A percentile compares a stretch with the other conserved stretches of the same genome.
Conservation (phyloP, 306 rosid genomes). For the Trichosanthes truncata region DNA sequence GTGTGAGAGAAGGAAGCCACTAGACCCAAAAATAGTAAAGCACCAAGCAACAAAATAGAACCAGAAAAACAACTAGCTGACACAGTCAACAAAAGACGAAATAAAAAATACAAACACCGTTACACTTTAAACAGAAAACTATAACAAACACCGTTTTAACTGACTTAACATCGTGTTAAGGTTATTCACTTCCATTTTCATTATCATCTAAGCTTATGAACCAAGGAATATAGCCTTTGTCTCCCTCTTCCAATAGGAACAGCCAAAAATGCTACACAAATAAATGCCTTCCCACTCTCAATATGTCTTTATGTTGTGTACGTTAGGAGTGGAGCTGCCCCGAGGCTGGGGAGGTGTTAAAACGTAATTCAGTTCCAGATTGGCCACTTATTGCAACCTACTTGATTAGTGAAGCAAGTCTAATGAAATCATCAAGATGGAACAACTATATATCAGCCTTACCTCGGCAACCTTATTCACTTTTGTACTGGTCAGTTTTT, state of each 20-base stretch:
- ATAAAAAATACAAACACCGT: too few species aligned
- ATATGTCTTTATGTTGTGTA: conserved; percentile 1
- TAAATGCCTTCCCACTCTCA: neutral
- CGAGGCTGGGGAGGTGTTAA: conserved; percentile 67
- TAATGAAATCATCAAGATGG: conserved; percentile 80
- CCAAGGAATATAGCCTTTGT: neutral
- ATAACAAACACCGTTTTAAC: too few species aligned
- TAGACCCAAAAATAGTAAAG: too few species aligned
- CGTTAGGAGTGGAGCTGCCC: conserved; percentile 64
- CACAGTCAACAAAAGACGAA: too few species aligned
- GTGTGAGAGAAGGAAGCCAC: too few species aligned
- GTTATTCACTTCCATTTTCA: neutral
- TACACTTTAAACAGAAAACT: too few species aligned
- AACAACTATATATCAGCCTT: conserved; percentile 78
- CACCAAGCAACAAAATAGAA: too few species aligned
- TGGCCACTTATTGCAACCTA: conserved; percentile 93
- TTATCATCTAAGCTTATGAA: neutral
- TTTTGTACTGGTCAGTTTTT: conserved; percentile 66
- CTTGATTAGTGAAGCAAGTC: conserved; percentile 88
- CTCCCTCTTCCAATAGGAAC: neutral
- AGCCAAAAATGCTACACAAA: neutral
- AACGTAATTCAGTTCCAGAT: conserved; percentile 71
- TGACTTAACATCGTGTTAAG: neutral
- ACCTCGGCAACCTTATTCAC: conserved; percentile 93
- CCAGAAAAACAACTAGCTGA: too few species aligned